Percentiles rank a stretch among this genome's conserved stretches.
Evolutionary conservation across 768 basidiomycete species (phyloP).

Genomic region (Pleurotus salmoneostramineus): DNA sequence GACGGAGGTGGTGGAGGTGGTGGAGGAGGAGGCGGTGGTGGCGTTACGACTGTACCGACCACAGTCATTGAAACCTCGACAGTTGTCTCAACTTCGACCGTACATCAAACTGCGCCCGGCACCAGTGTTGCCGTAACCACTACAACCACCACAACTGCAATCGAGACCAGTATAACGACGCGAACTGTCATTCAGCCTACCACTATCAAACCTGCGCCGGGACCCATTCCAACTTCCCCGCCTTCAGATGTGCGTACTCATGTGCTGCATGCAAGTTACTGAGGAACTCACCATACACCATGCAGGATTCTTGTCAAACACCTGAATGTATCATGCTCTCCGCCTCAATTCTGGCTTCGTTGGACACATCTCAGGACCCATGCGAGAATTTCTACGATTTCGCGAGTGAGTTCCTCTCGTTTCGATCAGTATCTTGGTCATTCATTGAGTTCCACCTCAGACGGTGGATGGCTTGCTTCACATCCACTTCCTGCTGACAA

Average conservation of each 20-base stretch:
- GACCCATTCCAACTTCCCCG: constrained; percentile 20
- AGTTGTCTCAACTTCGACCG: constrained; percentile 35
- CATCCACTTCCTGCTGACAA: constrained; percentile 90
- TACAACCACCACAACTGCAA: constrained; percentile 8
- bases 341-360: constrained; percentile 71
- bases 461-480: constrained; percentile 81
- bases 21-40: constrained; percentile 3
- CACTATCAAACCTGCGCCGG: constrained; percentile 35
- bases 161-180: constrained; percentile 25
- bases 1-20: constrained; percentile 24
- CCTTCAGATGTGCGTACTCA: constrained; percentile 17
- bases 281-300: constrained; percentile 6
- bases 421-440: background rate
- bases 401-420: constrained; percentile 52
- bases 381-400: constrained; percentile 96
- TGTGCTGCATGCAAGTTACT: background rate
- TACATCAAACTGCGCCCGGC: constrained; percentile 19
- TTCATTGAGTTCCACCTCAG: constrained; percentile 28
- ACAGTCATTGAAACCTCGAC: constrained; percentile 34
- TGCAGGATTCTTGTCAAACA: constrained; percentile 67
- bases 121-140: constrained; percentile 18
- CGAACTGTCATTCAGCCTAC: constrained; percentile 35
- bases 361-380: constrained; percentile 84
- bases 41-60: constrained; percentile 16
- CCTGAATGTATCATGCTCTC: constrained; percentile 80